These are phyloP conservation scores for Wickerhamiella lipophila DNA, from an alignment of 805 yeast genomes.

Conservation along the genomic window DNA sequence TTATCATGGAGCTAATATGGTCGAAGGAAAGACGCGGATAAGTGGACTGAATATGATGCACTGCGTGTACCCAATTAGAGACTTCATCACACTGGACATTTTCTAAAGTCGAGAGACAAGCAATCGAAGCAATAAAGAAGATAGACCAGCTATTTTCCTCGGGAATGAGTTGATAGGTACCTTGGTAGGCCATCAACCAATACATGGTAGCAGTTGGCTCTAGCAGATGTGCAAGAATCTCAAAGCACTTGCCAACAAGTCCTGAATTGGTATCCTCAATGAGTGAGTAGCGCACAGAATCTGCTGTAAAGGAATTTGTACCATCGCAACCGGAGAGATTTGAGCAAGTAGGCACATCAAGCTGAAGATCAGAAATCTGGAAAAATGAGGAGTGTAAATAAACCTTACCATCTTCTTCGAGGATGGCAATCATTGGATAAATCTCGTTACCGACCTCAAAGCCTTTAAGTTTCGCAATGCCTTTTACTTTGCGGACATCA, in stretches of 20 bases:
- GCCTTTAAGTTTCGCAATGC: slow-evolving; percentile 4
- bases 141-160: slow-evolving; percentile 3
- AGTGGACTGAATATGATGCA: not conserved
- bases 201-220: slow-evolving; percentile 1
- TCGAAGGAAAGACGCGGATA: not conserved
- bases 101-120: not conserved
- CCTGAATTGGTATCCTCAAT: slow-evolving; percentile 1
- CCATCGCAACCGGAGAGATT: not conserved
- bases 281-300: not conserved
- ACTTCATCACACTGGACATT: not conserved
- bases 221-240: not conserved
- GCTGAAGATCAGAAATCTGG: not conserved
- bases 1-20: slow-evolving; percentile 30
- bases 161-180: not conserved
- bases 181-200: slow-evolving; percentile 11
- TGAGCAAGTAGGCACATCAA: not conserved
- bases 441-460: not conserved
- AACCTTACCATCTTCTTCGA: not conserved
- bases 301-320: not conserved
- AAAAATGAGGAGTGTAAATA: slow-evolving; percentile 8
- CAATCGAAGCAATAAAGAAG: not conserved
- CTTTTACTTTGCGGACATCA: not conserved
- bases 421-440: slow-evolving; percentile 3
- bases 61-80: not conserved
- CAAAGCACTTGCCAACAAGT: slow-evolving; percentile 8